These are phyloP conservation scores for Kalanchoe fedtschenkoi DNA, from an alignment of 164 flowering plant genomes.

Conservation along the genomic window DNA sequence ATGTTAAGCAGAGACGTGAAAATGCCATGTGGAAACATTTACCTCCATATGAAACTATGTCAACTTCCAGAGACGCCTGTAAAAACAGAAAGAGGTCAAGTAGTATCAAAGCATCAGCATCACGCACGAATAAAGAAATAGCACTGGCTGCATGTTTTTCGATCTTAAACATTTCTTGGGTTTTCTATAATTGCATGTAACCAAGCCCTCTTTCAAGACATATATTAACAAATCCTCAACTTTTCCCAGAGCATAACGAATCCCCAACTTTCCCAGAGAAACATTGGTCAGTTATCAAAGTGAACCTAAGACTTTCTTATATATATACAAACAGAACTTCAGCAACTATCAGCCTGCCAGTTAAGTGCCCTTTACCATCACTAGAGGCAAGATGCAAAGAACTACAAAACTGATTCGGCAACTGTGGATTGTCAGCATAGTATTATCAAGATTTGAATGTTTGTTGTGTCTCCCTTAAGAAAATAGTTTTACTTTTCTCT, in stretches of 20 bases:
- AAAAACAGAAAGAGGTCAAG: constrained; percentile 10
- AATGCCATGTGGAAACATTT: not conserved
- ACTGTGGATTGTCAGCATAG: not conserved
- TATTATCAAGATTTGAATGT: not conserved
- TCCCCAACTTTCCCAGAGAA: not conserved
- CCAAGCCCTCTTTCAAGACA: not conserved
- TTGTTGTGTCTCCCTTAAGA: not conserved
- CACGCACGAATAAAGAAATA: not conserved
- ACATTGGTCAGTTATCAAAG: too few relatives aligned
- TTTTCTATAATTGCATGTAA: not conserved
- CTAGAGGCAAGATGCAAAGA: not conserved
- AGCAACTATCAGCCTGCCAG: not conserved
- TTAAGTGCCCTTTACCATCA: not conserved
- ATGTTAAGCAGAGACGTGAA: not conserved
- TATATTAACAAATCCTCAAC: not conserved
- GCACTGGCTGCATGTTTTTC: not conserved
- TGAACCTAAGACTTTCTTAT: not conserved
- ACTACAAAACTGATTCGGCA: not conserved
- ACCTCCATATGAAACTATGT: constrained; percentile 96
- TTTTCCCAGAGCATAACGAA: not conserved
- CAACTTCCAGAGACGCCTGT: constrained; percentile 75
- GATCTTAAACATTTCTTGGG: not conserved
- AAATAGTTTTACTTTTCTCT: too few relatives aligned
- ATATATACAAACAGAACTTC: not conserved
- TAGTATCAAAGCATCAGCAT: not conserved